Evolutionary conservation across 306 rosid species (phyloP), one percentile per base, ranked within the genome.

Genomic region (Trifolium pratense): DNA sequence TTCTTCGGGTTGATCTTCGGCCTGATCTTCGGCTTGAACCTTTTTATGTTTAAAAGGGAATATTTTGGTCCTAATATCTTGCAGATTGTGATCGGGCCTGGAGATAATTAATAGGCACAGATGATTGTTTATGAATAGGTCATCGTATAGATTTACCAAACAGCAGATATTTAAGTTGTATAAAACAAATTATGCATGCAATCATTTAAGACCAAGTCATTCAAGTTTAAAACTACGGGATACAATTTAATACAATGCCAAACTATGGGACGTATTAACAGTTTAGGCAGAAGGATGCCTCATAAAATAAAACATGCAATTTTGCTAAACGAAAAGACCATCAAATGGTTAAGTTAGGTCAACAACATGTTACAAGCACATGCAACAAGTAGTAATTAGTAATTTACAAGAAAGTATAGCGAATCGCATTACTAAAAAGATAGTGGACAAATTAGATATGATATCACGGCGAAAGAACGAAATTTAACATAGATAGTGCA

Each of bases 61-160:
- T 49, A 91, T 74, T 84, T 91, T 94, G 61, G 88, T 84, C 80
- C 96, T 91, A 57, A 94, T 86, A 80, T 94, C 99, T 86, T 94
- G 99, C 83, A 94, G 75, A 87, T 94, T 94, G 84, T 91, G 97
- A 85, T 94, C 99, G 56, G 97, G 96, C 96, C 99, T 94, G 95
- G 74, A 81, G 37, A 82, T 56, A 61, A 79, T 73, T 64, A 76
- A 46, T 9, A 52, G 57, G 29, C 60, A 73, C 46, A 51, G 42
- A 64, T 63, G 32, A 56, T 74, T 61, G 75, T 36, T 70, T 42
- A 32, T 72, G 59, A 57, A 56, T 25, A 71, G 39, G 68, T 70
- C 63, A 63, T 29, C 2, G 32, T 12, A 43, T 36, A 70, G 49
- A 75, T 69, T 32, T 53, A 48, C 29, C 9, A 77, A 25, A 62